Evolutionary conservation across 139 green algal genomes (phyloP).

Genomic region (Parachlorella kessleri): DNA sequence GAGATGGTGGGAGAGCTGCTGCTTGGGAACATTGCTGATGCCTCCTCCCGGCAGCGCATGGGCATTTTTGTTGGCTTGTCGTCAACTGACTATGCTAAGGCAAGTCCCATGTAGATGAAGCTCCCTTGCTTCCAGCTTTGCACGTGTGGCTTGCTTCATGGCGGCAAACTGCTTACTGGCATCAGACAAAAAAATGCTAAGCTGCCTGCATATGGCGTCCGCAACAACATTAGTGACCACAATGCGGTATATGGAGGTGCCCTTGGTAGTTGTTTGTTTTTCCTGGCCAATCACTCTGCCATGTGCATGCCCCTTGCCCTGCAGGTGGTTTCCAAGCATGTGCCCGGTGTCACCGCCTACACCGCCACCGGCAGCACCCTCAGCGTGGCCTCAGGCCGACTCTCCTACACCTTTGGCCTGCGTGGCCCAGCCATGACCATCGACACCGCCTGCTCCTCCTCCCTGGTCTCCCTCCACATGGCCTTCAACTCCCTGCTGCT

Average conservation of each 20-base stretch:
- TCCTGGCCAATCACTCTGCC: too few relatives aligned
- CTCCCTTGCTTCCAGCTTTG: too few relatives aligned
- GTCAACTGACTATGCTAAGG: slow-evolving; percentile 34
- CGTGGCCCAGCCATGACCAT: slow-evolving; percentile 70
- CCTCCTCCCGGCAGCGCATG: not conserved
- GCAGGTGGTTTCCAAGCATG: slow-evolving; percentile 34
- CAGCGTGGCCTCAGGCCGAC: slow-evolving; percentile 76
- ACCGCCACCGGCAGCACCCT: slow-evolving; percentile 47
- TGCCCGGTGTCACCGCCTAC: slow-evolving; percentile 26
- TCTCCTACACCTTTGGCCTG: slow-evolving; percentile 80
- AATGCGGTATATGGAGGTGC: too few relatives aligned
- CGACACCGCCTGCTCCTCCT: slow-evolving; percentile 88
- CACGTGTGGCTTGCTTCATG: too few relatives aligned
- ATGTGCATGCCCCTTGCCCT: not conserved
- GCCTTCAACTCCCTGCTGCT: slow-evolving; percentile 30
- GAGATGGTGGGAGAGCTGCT: slow-evolving; percentile 50
- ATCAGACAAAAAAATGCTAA: too few relatives aligned
- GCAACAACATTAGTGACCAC: too few relatives aligned
- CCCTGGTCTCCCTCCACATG: slow-evolving; percentile 58
- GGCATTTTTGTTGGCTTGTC: slow-evolving; percentile 75
- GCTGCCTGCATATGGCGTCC: too few relatives aligned
- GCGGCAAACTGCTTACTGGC: too few relatives aligned
- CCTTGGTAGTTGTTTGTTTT: not conserved
- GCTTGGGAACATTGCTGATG: not conserved
- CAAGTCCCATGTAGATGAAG: not conserved